Evolutionary conservation across 2,329 filamentous ascomycete genomes (phyloP).

Genomic region (Hymenoscyphus infarciens): DNA sequence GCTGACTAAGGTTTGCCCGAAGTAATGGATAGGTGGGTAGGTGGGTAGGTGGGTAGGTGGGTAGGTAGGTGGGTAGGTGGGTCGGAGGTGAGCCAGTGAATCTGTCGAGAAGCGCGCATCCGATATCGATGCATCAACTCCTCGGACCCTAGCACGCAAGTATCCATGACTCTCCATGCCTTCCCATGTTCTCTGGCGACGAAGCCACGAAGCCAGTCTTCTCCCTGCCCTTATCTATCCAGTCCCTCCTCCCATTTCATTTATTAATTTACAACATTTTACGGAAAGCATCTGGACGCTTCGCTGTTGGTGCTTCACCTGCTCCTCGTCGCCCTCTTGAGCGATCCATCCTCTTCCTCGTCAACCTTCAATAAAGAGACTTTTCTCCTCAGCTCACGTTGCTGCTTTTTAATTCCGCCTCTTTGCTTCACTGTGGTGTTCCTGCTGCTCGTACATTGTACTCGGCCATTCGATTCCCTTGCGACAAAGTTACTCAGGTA

Average conservation of each 20-base stretch:
- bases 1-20: not conserved
- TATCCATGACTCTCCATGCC: not conserved
- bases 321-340: not conserved
- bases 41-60: too few relatives aligned
- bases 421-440: not conserved
- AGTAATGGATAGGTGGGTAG: not conserved
- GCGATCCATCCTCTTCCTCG: not conserved
- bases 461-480: not conserved
- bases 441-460: not conserved
- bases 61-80: too few relatives aligned
- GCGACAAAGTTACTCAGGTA: too few relatives aligned
- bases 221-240: not conserved
- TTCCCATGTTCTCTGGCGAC: not conserved
- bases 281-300: not conserved
- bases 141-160: not conserved
- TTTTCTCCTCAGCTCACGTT: not conserved
- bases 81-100: not conserved
- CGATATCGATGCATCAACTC: not conserved
- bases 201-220: not conserved
- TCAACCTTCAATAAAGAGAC: not conserved
- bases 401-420: not conserved
- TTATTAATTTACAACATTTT: conserved; percentile 2
- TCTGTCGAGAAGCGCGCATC: not conserved
- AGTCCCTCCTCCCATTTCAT: not conserved
- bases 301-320: too few relatives aligned